Base-by-base conservation (phyloP, 805 yeast genomes). In the Metschnikowia lunata region DNA sequence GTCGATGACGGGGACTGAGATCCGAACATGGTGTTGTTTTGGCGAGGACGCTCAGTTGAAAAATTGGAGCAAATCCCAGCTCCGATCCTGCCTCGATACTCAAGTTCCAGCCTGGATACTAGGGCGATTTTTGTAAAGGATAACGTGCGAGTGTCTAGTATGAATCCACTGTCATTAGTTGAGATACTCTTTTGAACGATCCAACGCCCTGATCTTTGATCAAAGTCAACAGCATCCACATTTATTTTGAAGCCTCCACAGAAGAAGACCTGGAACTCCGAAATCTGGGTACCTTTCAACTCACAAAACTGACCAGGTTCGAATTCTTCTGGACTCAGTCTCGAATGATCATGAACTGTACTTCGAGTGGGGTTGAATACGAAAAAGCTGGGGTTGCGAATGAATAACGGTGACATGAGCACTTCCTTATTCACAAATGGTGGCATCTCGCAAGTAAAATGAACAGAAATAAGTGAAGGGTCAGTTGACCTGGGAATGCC, bases 161-260 rank as follows among this genome's bases (percentile, higher is more conserved):
- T 63, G 66, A 77, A 85, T 0, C 78, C 82, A 34, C 72, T 66
- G 40, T 72, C 72, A 56, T 79, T 82, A 44, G 83, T 52, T 6
- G 61, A 62, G 4, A 82, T 64, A 23, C 69, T 66, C 50, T 74
- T 72, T 35, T 72, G 67, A 13, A 65, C 50, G 48, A 67, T 37
- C 76, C 78, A 63, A 46, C 63, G 48, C 46, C 59, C 64, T 14
- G 53, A 42, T 2, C 55, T 51, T 6, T 55, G 54, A 7, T 52
- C 44, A 44, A 64, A 59, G 1, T 44, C 43, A 7, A 60, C 62
- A 1, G 61, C 51, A 10, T 55, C 59, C 13, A 55, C 54, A 23
- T 50, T 47, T 15, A 70, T 44, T 42, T 75, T 76, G 57, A 83
- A 77, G 0, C 93, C 95, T n/a, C 91, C 95, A 56, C 78, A 83